Percentiles rank a stretch among this genome's conserved stretches.
These are phyloP conservation scores for Aspergillus thermomutatus DNA, from an alignment of 2,329 filamentous ascomycete species.

Conservation along the genomic window DNA sequence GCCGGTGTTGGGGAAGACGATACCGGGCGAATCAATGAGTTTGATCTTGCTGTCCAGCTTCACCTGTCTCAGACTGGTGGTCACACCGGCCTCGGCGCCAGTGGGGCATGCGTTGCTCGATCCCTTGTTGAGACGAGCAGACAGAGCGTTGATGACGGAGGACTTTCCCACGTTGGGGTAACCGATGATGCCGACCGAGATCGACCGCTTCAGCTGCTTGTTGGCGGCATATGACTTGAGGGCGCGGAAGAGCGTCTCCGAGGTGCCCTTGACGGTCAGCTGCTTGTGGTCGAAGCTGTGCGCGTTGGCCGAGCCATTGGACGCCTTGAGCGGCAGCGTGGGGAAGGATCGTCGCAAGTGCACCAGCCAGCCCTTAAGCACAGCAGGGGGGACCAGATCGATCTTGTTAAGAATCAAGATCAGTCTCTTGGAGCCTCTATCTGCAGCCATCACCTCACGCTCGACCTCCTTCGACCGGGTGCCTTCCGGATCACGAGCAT, in stretches of 20 bases:
- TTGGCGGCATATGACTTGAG: constrained; percentile 83
- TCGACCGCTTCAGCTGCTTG: constrained; percentile 80
- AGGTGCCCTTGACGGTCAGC: constrained; percentile 80
- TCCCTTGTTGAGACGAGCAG: constrained; percentile 67
- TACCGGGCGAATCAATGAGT: constrained; percentile 88
- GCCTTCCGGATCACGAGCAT: constrained; percentile 86
- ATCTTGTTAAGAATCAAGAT: constrained; percentile 96
- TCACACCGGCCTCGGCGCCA: constrained; percentile 88
- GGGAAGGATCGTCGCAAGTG: constrained; percentile 88
- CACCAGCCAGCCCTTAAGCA: constrained; percentile 78
- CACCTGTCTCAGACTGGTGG: constrained; percentile 80
- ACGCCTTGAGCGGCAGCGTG: constrained; percentile 82
- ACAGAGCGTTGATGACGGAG: constrained; percentile 90
- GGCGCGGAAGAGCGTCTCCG: constrained; percentile 78
- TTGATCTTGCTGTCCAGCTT: constrained; percentile 95
- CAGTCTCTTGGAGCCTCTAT: constrained; percentile 76
- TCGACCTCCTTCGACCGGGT: constrained; percentile 89
- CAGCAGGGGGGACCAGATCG: constrained; percentile 77
- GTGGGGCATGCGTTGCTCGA: constrained; percentile 71
- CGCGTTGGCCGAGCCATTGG: constrained; percentile 76
- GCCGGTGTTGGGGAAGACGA: constrained; percentile 74
- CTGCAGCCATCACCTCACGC: constrained; percentile 84
- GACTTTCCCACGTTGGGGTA: constrained; percentile 97
- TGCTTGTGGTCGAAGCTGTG: constrained; percentile 91
- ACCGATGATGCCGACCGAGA: constrained; percentile 89